Percentiles rank a stretch among this genome's conserved stretches.
These are phyloP conservation scores for Rhizophagus sp. DNA, from an alignment of 192 early-diverging fungal genomes.

Conservation along the genomic window DNA sequence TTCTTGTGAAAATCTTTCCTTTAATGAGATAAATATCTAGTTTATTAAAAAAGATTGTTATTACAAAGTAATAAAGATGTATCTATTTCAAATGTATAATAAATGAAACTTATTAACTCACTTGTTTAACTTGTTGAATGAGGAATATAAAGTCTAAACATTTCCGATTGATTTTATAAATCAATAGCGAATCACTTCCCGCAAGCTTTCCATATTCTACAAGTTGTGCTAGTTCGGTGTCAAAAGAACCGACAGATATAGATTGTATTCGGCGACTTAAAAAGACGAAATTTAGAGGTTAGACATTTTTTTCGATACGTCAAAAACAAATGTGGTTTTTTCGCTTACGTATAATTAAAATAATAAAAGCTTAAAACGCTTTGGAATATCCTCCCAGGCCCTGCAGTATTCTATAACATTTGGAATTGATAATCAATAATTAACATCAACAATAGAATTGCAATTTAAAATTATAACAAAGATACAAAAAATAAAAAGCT, in stretches of 20 bases:
- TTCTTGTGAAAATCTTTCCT: neutral
- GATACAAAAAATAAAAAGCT: neutral
- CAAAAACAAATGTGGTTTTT: neutral
- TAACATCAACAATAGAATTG: neutral
- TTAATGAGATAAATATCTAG: neutral
- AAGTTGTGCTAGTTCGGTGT: conserved; percentile 21
- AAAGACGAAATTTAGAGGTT: neutral
- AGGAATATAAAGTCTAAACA: neutral
- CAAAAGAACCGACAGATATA: conserved; percentile 34
- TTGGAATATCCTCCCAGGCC: conserved; percentile 20
- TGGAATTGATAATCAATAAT: neutral
- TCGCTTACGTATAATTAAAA: conserved; percentile 20
- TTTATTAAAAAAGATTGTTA: neutral
- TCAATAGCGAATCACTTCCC: neutral
- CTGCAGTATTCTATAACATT: conserved; percentile 6
- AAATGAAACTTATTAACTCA: neutral
- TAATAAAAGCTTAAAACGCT: conserved; percentile 21
- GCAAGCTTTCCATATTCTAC: conserved; percentile 26
- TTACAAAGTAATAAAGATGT: neutral
- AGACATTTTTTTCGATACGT: neutral
- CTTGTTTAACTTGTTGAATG: conserved; percentile 8
- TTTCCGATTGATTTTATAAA: neutral
- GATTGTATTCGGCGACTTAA: conserved; percentile 33
- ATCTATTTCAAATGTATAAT: no score
- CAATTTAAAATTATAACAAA: neutral